Conservation (phyloP, 352 stramenopile species). For the Phytophthora hibernalis region DNA sequence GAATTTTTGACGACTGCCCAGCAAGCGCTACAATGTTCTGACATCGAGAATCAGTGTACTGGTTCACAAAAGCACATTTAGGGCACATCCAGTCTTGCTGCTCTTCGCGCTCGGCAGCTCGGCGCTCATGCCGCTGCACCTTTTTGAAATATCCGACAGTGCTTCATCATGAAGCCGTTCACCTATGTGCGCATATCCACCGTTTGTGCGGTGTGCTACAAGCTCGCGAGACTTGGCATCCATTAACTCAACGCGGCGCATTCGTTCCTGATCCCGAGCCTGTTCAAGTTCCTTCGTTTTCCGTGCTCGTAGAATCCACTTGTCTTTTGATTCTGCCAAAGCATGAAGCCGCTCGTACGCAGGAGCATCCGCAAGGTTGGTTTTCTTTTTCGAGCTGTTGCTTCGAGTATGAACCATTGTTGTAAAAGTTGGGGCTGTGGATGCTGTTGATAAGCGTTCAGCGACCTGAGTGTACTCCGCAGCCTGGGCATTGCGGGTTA, state of each 20-base stretch:
- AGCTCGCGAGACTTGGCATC: constrained; percentile 69
- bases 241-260: constrained; percentile 53
- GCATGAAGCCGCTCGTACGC: constrained; percentile 76
- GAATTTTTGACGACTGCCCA: constrained; percentile 15
- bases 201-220: constrained; percentile 55
- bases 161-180: constrained; percentile 81
- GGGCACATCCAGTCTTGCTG: constrained; percentile 83
- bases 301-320: constrained; percentile 77
- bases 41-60: constrained; percentile 59
- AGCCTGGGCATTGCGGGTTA: constrained; percentile 45
- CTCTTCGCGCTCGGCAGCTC: constrained; percentile 48
- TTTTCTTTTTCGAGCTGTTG: constrained; percentile 41
- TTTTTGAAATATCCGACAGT: constrained; percentile 71
- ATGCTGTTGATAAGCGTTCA: constrained; percentile 14
- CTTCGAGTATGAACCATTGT: constrained; percentile 17
- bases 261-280: constrained; percentile 49
- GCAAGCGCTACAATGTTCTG: constrained; percentile 56
- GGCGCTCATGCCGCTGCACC: constrained; percentile 52
- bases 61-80: constrained; percentile 77
- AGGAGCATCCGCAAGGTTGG: constrained; percentile 33
- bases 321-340: constrained; percentile 72
- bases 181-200: constrained; percentile 69
- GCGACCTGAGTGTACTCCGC: constrained; percentile 39
- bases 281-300: constrained; percentile 72
- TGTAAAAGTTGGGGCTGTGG: constrained; percentile 31